phyloP scores from a whole-genome alignment of 352 stramenopile genomes.

The Phytophthora crassamura region DNA sequence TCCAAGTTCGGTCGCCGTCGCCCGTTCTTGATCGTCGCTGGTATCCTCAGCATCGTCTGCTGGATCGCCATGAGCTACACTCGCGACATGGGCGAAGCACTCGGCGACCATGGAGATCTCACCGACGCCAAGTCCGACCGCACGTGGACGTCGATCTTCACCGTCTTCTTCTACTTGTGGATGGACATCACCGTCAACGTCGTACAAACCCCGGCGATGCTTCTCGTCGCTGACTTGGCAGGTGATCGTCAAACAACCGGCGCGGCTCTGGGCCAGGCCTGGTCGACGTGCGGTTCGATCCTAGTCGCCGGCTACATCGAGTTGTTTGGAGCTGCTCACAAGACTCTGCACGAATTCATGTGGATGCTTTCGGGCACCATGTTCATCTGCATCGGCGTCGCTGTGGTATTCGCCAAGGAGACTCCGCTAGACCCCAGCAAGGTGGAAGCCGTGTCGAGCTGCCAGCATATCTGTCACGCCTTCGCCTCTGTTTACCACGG shows the following conservation, averaged over 20 bases:
- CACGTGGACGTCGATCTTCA: constrained; percentile 56
- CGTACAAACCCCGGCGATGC: constrained; percentile 56
- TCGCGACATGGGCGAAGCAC: constrained; percentile 54
- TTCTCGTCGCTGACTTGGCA: constrained; percentile 66
- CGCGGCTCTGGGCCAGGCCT: constrained; percentile 53
- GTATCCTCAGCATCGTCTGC: constrained; percentile 49
- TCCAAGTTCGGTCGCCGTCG: constrained; percentile 46
- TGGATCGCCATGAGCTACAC: constrained; percentile 76
- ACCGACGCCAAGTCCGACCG: constrained; percentile 37
- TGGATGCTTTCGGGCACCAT: constrained; percentile 59
- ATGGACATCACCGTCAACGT: constrained; percentile 76
- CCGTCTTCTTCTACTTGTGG: constrained; percentile 68
- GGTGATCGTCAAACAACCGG: constrained; percentile 65
- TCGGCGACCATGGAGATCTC: constrained; percentile 50
- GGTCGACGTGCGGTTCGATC: constrained; percentile 56
- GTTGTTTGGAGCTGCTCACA: constrained; percentile 56
- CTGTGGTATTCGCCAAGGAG: constrained; percentile 46
- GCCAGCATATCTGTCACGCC: constrained; percentile 37
- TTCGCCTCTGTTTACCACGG: constrained; percentile 51
- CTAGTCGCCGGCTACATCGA: constrained; percentile 66
- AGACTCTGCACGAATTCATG: constrained; percentile 58
- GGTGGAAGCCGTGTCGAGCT: constrained; percentile 28
- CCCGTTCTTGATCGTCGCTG: constrained; percentile 51
- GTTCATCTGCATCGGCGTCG: constrained; percentile 43
- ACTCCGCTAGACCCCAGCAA: constrained; percentile 40